Evolutionary conservation across 257 asterid species (phyloP), one percentile per base, ranked within the genome.

Genomic region (Ocimum tenuiflorum): DNA sequence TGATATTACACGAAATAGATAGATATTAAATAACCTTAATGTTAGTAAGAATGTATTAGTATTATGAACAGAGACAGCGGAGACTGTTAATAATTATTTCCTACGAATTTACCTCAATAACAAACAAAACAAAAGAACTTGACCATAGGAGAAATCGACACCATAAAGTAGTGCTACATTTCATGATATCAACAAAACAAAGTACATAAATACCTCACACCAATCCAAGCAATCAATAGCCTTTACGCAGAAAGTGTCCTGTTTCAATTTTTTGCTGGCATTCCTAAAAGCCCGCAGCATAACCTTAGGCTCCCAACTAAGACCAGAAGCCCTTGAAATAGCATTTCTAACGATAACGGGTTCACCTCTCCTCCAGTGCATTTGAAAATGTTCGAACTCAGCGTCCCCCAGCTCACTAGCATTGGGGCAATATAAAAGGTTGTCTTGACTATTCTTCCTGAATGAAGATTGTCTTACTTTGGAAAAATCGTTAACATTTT

Each of bases 261-360:
- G 82, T 18, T 77, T 78, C 53, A 84, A 39, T 64, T 78, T 85
- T 75, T 67, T 82, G 60, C 81, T 83, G 9, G 88, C 96, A 31
- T 36, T 76, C 73, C 82, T 89, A 70, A 89, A 83, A 68, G 96
- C 96, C 76, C 92, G 81, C 83, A 88, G 74, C 95, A 89, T 86
- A 73, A 89, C 96, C 82, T 74, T 79, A 17, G 96, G 96, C 76
- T 86, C 96, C 96, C 96, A 89, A 75, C 96, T 89, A 73, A 89
- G 95, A 68, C 92, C 96, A 31, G 88, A 78, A 39, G 85, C 84
- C 76, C 35, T 69, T 27, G 72, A 77, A 51, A 80, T 66, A 3
- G 78, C 76, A 59, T 86, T 79, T 72, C 83, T 78, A 63, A 89
- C 92, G 60, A 89, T 65, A 41, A 89, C 87, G 12, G 96, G 96